A percentile compares a stretch with the other conserved stretches of the same genome.
These are phyloP conservation scores for Metarhizium rileyi DNA, from an alignment of 2,329 filamentous ascomycete genomes.

Conservation along the genomic window DNA sequence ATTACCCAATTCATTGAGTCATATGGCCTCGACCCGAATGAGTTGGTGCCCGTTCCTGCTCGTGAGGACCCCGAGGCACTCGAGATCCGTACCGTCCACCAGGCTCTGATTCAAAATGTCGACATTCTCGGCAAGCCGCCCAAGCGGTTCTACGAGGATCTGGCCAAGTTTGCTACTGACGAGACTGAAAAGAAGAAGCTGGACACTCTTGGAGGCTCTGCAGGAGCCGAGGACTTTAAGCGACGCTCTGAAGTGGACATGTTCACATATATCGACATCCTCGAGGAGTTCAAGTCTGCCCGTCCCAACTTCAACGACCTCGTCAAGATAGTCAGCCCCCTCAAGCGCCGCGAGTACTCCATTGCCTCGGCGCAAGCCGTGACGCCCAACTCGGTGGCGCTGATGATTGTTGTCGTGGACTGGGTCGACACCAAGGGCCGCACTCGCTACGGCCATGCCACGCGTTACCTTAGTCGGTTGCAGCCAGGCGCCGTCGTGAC, in stretches of 20 bases:
- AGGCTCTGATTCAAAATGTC: constrained; percentile 82
- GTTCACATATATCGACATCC: constrained; percentile 79
- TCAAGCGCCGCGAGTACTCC: constrained; percentile 98
- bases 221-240: constrained; percentile 87
- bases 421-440: constrained; percentile 87
- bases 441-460: constrained; percentile 86
- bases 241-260: constrained; percentile 83
- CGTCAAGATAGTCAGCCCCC: constrained; percentile 72
- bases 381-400: constrained; percentile 75
- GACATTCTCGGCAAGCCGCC: constrained; percentile 95
- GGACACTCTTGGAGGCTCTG: constrained; percentile 62
- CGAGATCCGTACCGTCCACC: constrained; percentile 87
- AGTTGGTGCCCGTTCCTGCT: constrained; percentile 83
- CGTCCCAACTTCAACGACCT: constrained; percentile 84
- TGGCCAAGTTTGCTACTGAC: constrained; percentile 78
- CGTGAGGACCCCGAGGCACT: constrained; percentile 65
- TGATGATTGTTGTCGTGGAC: constrained; percentile 95
- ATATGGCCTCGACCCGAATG: constrained; percentile 75
- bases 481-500: constrained; percentile 70
- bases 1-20: constrained; percentile 80
- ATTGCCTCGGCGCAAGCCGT: constrained; percentile 96
- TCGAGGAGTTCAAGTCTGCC: constrained; percentile 83
- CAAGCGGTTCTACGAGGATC: constrained; percentile 93
- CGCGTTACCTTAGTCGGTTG: constrained; percentile 74
- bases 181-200: constrained; percentile 75